Conservation (phyloP, 1,139 yeast species). For the Pichia kudriavzevii region DNA sequence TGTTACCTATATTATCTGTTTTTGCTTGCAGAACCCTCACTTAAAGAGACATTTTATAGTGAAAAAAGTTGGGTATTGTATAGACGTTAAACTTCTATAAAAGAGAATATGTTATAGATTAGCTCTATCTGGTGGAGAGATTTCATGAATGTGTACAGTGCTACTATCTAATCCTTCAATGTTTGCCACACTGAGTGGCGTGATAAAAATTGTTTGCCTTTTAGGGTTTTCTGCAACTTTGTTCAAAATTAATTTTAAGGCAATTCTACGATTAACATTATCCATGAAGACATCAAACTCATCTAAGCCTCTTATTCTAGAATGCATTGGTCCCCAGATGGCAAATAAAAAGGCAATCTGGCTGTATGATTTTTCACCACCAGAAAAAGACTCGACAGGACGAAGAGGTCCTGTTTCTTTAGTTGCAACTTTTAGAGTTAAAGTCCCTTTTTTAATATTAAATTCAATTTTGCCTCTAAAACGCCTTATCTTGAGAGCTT, state of each 20-base stretch:
- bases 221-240: slow-evolving; percentile 55
- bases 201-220: slow-evolving; percentile 84
- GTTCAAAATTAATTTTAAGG: slow-evolving; percentile 65
- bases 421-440: slow-evolving; percentile 55
- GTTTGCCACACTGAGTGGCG: slow-evolving; percentile 87
- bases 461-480: slow-evolving; percentile 67
- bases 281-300: slow-evolving; percentile 99
- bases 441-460: slow-evolving; percentile 43
- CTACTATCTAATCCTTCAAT: slow-evolving; percentile 57
- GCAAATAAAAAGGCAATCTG: slow-evolving; percentile 84
- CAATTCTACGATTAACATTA: slow-evolving; percentile 76
- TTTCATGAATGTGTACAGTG: slow-evolving; percentile 65
- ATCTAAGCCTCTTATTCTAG: slow-evolving; percentile 82
- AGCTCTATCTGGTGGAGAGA: slow-evolving; percentile 38
- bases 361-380: slow-evolving; percentile 94
- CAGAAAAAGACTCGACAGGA: slow-evolving; percentile 79
- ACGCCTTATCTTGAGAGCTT: slow-evolving; percentile 58
- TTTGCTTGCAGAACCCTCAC: too few species aligned
- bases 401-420: slow-evolving; percentile 52
- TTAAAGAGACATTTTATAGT: too few species aligned
- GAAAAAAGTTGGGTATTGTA: too few species aligned
- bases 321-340: slow-evolving; percentile 89
- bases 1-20: not conserved
- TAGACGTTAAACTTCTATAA: too few species aligned
- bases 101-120: too few species aligned